These are phyloP conservation scores for Aspergillus oerlinghausenensis DNA, from an alignment of 2,329 filamentous ascomycete genomes.

Conservation along the genomic window DNA sequence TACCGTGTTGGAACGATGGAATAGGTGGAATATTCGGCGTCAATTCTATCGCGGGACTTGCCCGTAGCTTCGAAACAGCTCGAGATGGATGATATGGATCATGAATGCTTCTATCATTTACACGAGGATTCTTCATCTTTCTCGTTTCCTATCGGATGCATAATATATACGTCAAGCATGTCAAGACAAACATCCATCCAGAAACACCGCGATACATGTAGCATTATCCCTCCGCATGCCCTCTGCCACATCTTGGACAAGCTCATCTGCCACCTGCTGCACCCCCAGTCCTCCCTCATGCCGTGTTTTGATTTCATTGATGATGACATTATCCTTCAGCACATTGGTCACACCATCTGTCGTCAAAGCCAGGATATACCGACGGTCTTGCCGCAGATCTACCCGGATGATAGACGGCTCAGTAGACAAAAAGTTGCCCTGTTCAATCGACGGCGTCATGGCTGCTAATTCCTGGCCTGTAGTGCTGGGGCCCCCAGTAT, in stretches of 20 bases:
- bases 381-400: neutral
- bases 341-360: conserved; percentile 8
- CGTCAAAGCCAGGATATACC: conserved; percentile 5
- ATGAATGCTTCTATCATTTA: neutral
- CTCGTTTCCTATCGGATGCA: no score
- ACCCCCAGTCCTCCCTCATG: conserved; percentile 1
- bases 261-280: neutral
- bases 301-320: neutral
- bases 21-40: no score
- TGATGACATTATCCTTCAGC: neutral
- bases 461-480: neutral
- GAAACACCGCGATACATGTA: conserved; percentile 6
- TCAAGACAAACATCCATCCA: conserved; percentile 5
- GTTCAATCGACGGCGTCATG: neutral
- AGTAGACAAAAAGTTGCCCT: conserved; percentile 1
- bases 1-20: no score
- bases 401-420: neutral
- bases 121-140: no score
- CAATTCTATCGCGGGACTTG: no score
- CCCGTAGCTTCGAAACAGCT: no score
- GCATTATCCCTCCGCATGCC: conserved; percentile 5
- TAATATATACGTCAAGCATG: no score
- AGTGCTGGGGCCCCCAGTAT: neutral
- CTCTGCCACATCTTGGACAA: neutral
- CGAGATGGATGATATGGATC: neutral